Conservation (phyloP, 805 yeast species). For the Kodamaea kaohsiungensis region DNA sequence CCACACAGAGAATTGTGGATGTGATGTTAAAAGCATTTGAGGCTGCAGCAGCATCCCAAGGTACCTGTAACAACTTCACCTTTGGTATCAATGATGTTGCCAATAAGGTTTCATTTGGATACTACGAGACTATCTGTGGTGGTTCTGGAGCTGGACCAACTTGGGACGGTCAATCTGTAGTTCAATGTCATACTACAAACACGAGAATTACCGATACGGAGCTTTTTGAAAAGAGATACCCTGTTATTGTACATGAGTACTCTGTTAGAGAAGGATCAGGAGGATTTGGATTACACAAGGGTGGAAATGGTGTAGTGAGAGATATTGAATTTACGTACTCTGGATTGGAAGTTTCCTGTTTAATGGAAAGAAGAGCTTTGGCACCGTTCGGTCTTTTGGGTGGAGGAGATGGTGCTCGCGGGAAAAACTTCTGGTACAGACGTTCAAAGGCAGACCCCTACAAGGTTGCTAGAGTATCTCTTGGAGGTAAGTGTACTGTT, state of each 20-base stretch:
- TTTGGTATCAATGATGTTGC: slow-evolving; percentile 74
- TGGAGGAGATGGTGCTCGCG: slow-evolving; percentile 75
- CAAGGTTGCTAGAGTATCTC: slow-evolving; percentile 21
- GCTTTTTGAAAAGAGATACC: slow-evolving; percentile 84
- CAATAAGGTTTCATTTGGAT: slow-evolving; percentile 71
- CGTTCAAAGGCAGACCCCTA: slow-evolving; percentile 16
- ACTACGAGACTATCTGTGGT: slow-evolving; percentile 93
- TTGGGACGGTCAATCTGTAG: slow-evolving; percentile 88
- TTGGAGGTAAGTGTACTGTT: slow-evolving; percentile 38
- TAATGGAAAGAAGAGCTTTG: slow-evolving; percentile 80
- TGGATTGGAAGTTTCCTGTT: slow-evolving; percentile 65
- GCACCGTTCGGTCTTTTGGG: slow-evolving; percentile 89
- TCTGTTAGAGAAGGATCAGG: slow-evolving; percentile 74
- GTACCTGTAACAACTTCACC: slow-evolving; percentile 91
- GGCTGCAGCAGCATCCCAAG: slow-evolving; percentile 94
- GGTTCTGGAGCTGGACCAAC: slow-evolving; percentile 91
- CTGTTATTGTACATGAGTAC: slow-evolving; percentile 74
- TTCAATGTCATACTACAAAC: slow-evolving; percentile 92
- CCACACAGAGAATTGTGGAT: slow-evolving; percentile 92
- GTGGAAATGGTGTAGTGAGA: slow-evolving; percentile 86
- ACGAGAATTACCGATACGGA: slow-evolving; percentile 92
- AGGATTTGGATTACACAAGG: slow-evolving; percentile 68
- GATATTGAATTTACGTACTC: slow-evolving; percentile 69
- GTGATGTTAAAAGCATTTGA: slow-evolving; percentile 82
- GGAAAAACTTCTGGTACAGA: slow-evolving; percentile 45